Evolutionary conservation across 176 grass and related monocot species (phyloP).

Genomic region (Raddia distichophylla): DNA sequence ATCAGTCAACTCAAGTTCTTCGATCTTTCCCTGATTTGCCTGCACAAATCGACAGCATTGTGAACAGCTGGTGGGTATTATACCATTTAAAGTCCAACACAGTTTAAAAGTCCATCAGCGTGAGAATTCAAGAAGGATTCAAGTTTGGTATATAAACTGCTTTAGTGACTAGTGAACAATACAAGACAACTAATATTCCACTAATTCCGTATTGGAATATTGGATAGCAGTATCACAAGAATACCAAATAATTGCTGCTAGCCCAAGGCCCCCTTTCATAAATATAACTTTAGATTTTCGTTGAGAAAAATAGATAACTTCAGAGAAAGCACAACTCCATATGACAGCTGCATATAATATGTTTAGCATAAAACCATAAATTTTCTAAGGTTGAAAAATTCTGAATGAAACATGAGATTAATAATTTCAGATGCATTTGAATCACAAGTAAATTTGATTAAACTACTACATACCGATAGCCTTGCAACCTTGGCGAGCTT

Average conservation of each 20-base stretch:
- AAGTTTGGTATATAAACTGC: not conserved
- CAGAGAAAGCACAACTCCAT: slow-evolving; percentile 4
- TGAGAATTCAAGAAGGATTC: no score
- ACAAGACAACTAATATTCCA: no score
- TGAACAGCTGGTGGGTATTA: not conserved
- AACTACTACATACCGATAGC: slow-evolving; percentile 78
- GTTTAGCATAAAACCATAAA: not conserved
- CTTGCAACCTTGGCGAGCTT: slow-evolving; percentile 99
- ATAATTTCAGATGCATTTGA: not conserved
- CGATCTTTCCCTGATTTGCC: slow-evolving; percentile 82
- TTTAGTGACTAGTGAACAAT: no score
- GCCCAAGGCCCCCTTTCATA: not conserved
- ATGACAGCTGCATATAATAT: not conserved
- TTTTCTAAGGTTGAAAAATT: slow-evolving; percentile 6
- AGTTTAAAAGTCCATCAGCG: slow-evolving; percentile 10
- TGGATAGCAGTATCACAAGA: not conserved
- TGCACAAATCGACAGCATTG: slow-evolving; percentile 49
- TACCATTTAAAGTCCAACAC: not conserved
- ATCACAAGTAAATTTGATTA: slow-evolving; percentile 32
- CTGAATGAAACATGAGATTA: not conserved
- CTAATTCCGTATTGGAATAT: slow-evolving; percentile 29
- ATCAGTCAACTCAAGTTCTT: slow-evolving; percentile 83
- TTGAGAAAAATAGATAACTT: not conserved
- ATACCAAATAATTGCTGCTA: slow-evolving; percentile 6
- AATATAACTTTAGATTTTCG: slow-evolving; percentile 6